Percentiles rank a stretch among this genome's conserved stretches.
phyloP scores from a whole-genome alignment of 2,329 filamentous ascomycete genomes.

The Pseudogymnoascus sp. region DNA sequence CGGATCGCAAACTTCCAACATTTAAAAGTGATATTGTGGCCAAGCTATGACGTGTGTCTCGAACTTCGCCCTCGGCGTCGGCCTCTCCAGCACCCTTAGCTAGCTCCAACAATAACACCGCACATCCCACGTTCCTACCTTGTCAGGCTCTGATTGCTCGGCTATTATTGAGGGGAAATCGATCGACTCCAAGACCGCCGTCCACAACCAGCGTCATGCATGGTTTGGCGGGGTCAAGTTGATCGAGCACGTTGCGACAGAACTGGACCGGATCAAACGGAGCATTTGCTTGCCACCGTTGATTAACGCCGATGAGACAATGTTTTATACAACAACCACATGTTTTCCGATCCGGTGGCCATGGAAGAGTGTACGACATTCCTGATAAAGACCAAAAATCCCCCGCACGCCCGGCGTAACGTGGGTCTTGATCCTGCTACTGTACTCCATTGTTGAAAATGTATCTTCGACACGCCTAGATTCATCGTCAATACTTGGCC shows the following conservation, averaged over 20 bases:
- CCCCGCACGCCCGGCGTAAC: not conserved
- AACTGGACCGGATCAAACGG: constrained; percentile 5
- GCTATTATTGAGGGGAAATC: constrained; percentile 7
- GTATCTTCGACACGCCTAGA: constrained; percentile 7
- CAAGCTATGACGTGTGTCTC: not conserved
- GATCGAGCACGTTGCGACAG: constrained; percentile 2
- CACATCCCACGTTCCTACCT: constrained; percentile 6
- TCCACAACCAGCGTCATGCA: constrained; percentile 1
- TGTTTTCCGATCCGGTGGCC: not conserved
- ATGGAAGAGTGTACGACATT: not conserved
- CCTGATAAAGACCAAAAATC: not conserved
- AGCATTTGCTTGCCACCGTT: not conserved
- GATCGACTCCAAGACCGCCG: not conserved
- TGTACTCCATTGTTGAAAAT: not conserved
- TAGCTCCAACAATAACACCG: constrained; percentile 7
- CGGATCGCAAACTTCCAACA: not conserved
- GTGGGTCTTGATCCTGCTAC: not conserved
- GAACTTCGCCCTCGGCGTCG: not conserved
- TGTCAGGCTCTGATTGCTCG: not conserved
- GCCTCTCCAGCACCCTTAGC: not conserved
- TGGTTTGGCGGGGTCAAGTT: constrained; percentile 9
- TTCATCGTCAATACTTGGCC: not conserved
- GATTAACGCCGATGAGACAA: constrained; percentile 4
- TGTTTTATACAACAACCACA: not conserved
- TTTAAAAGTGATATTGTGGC: not conserved